phyloP scores from a whole-genome alignment of 2,329 filamentous ascomycete genomes.

The Diaporthe australafricana region DNA sequence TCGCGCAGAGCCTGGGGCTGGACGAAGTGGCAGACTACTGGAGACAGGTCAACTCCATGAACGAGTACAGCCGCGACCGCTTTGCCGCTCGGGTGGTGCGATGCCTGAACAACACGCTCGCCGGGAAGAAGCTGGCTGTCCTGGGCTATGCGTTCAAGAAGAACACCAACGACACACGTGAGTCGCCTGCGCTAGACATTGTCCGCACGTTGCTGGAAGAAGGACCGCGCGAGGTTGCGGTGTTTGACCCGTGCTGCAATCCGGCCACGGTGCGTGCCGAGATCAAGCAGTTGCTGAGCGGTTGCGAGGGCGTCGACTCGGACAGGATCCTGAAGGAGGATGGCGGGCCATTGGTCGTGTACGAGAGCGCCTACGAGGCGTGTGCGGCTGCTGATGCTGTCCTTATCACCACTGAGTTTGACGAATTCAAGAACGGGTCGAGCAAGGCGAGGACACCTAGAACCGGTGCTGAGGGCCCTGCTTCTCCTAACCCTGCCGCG shows the following conservation, averaged over 20 bases:
- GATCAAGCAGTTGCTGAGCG: conserved; percentile 57
- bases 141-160: conserved; percentile 86
- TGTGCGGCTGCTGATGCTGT: conserved; percentile 62
- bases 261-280: conserved; percentile 62
- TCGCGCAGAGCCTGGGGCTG: conserved; percentile 76
- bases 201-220: conserved; percentile 75
- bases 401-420: conserved; percentile 67
- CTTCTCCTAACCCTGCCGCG: not conserved
- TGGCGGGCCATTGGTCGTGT: conserved; percentile 58
- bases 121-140: conserved; percentile 77
- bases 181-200: conserved; percentile 76
- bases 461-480: conserved; percentile 9
- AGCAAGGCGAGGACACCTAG: not conserved
- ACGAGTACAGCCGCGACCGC: conserved; percentile 78
- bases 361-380: conserved; percentile 61
- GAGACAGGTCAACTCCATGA: conserved; percentile 79
- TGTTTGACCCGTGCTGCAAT: conserved; percentile 76
- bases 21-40: conserved; percentile 82
- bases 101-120: conserved; percentile 75
- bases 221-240: conserved; percentile 70
- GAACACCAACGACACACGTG: conserved; percentile 80
- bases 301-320: conserved; percentile 34
- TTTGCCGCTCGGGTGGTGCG: conserved; percentile 75
- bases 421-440: conserved; percentile 56
- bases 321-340: conserved; percentile 47